Percentiles rank a stretch among this genome's conserved stretches.
phyloP scores from a whole-genome alignment of 192 early-diverging fungal species.

The Coemansia sp. region DNA sequence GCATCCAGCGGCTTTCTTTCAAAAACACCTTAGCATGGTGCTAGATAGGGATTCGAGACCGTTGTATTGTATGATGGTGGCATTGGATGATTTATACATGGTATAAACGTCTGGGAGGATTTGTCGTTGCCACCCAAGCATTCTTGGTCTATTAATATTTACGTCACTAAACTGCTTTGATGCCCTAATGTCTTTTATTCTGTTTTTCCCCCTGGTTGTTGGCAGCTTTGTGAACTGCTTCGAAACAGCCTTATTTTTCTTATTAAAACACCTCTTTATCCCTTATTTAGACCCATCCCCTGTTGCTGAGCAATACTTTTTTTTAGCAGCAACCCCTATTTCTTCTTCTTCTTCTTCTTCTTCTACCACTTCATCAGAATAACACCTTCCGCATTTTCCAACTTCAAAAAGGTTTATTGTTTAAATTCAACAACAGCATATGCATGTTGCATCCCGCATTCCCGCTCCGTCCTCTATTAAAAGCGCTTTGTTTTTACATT shows the following conservation, averaged over 20 bases:
- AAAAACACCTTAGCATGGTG: too few species aligned
- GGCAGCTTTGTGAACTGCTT: conserved; percentile 1
- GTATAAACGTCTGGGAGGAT: background rate
- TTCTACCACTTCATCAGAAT: background rate
- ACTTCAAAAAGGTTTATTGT: background rate
- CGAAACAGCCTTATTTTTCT: too few species aligned
- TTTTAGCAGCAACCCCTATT: too few species aligned
- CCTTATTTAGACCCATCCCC: background rate
- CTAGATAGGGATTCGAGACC: background rate
- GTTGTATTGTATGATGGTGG: background rate
- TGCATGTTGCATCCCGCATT: background rate
- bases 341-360: background rate
- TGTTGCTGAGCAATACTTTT: too few species aligned
- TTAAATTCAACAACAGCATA: background rate
- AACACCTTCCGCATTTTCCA: background rate
- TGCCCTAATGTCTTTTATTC: background rate
- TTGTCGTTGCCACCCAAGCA: background rate
- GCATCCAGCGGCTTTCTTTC: too few species aligned
- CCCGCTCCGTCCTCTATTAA: background rate
- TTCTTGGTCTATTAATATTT: background rate
- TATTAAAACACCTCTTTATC: background rate
- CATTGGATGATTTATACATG: background rate
- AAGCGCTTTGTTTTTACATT: background rate
- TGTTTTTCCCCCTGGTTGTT: background rate
- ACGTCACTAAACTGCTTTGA: background rate